phyloP scores from a whole-genome alignment of 768 basidiomycete species.

The Tylopilus vinaceipallidus region DNA sequence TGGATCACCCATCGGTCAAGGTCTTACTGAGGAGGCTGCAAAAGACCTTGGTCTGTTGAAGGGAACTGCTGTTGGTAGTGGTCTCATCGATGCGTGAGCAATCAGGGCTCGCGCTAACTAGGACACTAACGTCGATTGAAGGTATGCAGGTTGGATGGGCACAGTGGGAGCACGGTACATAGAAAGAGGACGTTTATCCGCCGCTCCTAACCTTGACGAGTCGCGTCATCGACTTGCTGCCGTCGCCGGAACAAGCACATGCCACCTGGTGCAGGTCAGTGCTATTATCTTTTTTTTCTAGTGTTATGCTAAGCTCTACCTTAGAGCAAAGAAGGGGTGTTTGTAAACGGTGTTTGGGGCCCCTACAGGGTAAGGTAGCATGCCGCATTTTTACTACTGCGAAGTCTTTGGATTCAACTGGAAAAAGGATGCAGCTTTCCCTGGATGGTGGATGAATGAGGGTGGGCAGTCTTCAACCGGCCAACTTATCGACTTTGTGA shows the following conservation, averaged over 20 bases:
- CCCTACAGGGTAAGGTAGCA: slow-evolving; percentile 74
- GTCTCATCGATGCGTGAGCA: slow-evolving; percentile 88
- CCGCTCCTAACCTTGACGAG: slow-evolving; percentile 65
- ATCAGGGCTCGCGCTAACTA: background rate
- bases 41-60: slow-evolving; percentile 79
- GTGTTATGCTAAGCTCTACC: background rate
- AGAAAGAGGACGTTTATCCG: slow-evolving; percentile 50
- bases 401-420: slow-evolving; percentile 1
- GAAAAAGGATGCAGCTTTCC: slow-evolving; percentile 77
- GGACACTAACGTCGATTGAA: slow-evolving; percentile 22
- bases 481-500: slow-evolving; percentile 89
- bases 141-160: slow-evolving; percentile 96
- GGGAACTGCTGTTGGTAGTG: slow-evolving; percentile 92
- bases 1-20: slow-evolving; percentile 79
- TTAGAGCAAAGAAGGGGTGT: slow-evolving; percentile 79
- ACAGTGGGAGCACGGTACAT: slow-evolving; percentile 81
- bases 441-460: slow-evolving; percentile 99
- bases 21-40: slow-evolving; percentile 76
- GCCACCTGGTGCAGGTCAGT: slow-evolving; percentile 84
- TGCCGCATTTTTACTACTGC: background rate
- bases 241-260: slow-evolving; percentile 95
- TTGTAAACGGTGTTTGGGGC: slow-evolving; percentile 92
- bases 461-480: slow-evolving; percentile 98
- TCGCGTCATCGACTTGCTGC: slow-evolving; percentile 83
- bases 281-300: background rate